Percentiles rank a stretch among this genome's conserved stretches.
Evolutionary conservation across 2,329 filamentous ascomycete species (phyloP).

Genomic region (Trichoderma cornu-damae): DNA sequence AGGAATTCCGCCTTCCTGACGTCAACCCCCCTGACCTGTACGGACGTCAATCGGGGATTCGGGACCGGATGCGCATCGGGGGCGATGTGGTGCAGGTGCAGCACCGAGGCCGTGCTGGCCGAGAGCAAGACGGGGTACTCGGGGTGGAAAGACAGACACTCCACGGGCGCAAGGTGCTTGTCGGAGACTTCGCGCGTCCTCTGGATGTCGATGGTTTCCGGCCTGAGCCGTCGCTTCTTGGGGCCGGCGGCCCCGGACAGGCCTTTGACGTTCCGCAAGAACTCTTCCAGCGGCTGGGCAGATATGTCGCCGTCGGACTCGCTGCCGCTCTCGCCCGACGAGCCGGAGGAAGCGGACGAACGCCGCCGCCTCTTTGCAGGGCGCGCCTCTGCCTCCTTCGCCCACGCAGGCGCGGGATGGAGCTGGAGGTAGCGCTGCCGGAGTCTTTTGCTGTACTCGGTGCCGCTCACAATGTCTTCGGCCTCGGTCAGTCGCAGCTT

Average conservation of each 20-base stretch:
- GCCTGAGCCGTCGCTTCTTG: slow-evolving; percentile 68
- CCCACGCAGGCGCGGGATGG: slow-evolving; percentile 59
- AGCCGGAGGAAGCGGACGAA: slow-evolving; percentile 49
- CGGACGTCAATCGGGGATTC: slow-evolving; percentile 83
- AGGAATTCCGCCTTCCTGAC: slow-evolving; percentile 79
- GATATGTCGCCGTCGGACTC: slow-evolving; percentile 58
- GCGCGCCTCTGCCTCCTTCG: slow-evolving; percentile 45
- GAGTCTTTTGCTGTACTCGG: slow-evolving; percentile 76
- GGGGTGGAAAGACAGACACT: slow-evolving; percentile 84
- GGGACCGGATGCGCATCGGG: slow-evolving; percentile 68
- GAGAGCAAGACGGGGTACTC: slow-evolving; percentile 83
- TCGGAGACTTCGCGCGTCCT: slow-evolving; percentile 80
- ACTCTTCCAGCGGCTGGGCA: slow-evolving; percentile 69
- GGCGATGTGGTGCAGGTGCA: slow-evolving; percentile 85
- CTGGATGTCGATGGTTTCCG: slow-evolving; percentile 87
- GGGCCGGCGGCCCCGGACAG: slow-evolving; percentile 51
- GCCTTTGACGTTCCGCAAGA: slow-evolving; percentile 69
- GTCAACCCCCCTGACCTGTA: slow-evolving; percentile 81
- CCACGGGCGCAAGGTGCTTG: slow-evolving; percentile 71
- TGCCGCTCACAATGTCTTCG: slow-evolving; percentile 81
- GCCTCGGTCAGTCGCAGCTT: slow-evolving; percentile 76
- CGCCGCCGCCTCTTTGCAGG: slow-evolving; percentile 48
- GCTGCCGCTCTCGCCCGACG: slow-evolving; percentile 50
- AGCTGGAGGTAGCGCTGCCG: slow-evolving; percentile 67
- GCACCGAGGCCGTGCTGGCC: slow-evolving; percentile 75